phyloP scores from a whole-genome alignment of 352 stramenopile species.

The Phytopythium aichiense region DNA sequence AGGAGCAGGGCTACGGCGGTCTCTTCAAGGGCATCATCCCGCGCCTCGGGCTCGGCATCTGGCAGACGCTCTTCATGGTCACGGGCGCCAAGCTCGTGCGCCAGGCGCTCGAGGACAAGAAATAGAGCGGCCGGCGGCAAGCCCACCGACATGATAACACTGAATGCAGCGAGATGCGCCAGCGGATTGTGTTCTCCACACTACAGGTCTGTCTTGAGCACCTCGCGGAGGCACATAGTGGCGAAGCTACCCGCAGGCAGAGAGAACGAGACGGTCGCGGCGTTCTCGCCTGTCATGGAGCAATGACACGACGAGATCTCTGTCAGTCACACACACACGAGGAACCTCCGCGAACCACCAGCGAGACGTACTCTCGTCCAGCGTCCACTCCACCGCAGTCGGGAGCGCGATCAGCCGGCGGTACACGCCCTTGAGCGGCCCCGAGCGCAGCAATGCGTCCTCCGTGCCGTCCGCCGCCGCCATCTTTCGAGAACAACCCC shows the following conservation, averaged over 20 bases:
- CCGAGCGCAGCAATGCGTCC: constrained; percentile 25
- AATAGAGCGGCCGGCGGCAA: constrained; percentile 15
- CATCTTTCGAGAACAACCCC: constrained; percentile 19
- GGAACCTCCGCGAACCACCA: neutral
- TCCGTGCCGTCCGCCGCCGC: constrained; percentile 46
- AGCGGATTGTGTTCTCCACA: neutral
- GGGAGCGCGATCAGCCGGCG: constrained; percentile 40
- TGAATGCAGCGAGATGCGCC: neutral
- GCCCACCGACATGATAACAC: neutral
- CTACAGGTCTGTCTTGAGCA: constrained; percentile 53
- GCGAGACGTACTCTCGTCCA: constrained; percentile 15
- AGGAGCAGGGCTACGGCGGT: constrained; percentile 74
- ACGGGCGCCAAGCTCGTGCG: constrained; percentile 89
- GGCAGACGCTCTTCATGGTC: constrained; percentile 93
- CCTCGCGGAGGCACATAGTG: constrained; percentile 75
- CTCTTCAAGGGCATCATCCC: constrained; percentile 92
- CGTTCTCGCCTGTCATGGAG: neutral
- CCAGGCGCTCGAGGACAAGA: constrained; percentile 68
- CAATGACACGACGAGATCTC: neutral
- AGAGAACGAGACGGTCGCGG: constrained; percentile 42
- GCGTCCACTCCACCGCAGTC: constrained; percentile 38
- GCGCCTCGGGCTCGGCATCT: constrained; percentile 81
- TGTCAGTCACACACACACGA: neutral
- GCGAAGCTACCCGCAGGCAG: constrained; percentile 66
- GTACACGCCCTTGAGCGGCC: constrained; percentile 59